Conservation (phyloP, 495 filamentous ascomycete species). For the Penicillium ochrochloron region DNA sequence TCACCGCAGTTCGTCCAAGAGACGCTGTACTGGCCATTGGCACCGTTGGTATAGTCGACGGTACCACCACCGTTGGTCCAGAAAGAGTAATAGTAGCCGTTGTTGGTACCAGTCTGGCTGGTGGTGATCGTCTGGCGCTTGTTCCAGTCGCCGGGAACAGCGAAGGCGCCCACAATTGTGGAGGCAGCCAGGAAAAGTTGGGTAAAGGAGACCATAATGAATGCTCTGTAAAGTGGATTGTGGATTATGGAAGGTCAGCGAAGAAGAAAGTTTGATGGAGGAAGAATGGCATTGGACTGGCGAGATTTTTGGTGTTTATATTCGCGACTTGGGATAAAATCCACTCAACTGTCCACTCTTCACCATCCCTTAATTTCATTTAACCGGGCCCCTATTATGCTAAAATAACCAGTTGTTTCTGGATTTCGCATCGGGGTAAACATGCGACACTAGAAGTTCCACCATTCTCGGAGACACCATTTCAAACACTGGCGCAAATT, state of each 20-base stretch:
- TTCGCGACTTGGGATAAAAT: not conserved
- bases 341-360: not conserved
- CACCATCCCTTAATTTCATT: constrained; percentile 6
- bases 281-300: not conserved
- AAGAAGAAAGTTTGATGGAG: not conserved
- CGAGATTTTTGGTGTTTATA: constrained; percentile 3
- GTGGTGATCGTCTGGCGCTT: constrained; percentile 42
- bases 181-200: constrained; percentile 45
- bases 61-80: constrained; percentile 61
- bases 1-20: constrained; percentile 59
- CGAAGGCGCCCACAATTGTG: constrained; percentile 40
- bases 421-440: not conserved
- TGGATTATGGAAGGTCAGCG: not conserved
- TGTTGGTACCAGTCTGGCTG: constrained; percentile 55
- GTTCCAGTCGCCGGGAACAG: constrained; percentile 45
- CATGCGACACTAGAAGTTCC: constrained; percentile 4
- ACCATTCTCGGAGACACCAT: not conserved
- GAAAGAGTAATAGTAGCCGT: constrained; percentile 66
- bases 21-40: constrained; percentile 58
- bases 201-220: constrained; percentile 53
- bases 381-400: constrained; percentile 10
- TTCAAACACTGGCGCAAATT: constrained; percentile 10
- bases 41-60: constrained; percentile 62
- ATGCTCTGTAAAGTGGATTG: not conserved
- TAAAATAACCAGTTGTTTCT: not conserved